Conservation (phyloP, 225 moss, liverwort and hornwort genomes). For the Asterella californica region DNA sequence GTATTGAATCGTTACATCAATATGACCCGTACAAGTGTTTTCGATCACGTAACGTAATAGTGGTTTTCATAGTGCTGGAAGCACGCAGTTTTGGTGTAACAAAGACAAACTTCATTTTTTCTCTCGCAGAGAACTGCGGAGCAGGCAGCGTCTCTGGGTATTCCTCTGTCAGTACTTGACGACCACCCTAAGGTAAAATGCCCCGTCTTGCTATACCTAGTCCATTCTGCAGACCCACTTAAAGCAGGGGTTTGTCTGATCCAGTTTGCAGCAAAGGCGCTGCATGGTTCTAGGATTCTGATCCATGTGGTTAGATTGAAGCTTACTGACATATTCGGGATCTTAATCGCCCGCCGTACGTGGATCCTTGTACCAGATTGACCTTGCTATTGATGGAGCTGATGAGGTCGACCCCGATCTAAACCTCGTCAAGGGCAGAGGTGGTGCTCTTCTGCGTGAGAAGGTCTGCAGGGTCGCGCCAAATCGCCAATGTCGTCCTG, state of each 20-base stretch:
- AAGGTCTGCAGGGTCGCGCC: conserved; percentile 40
- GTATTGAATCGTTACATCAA: too few species aligned
- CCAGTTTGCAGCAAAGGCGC: neutral
- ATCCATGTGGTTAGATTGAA: neutral
- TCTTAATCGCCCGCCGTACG: too few species aligned
- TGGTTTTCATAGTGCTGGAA: neutral
- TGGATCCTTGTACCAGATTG: conserved; percentile 49
- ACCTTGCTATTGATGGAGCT: conserved; percentile 80
- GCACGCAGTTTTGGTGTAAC: neutral
- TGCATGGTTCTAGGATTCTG: neutral
- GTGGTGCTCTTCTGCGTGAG: conserved; percentile 83
- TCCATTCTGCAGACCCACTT: neutral
- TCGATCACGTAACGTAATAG: neutral
- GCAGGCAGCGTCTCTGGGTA: conserved; percentile 91
- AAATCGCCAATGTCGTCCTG: too few species aligned
- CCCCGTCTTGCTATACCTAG: neutral
- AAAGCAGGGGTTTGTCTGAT: neutral
- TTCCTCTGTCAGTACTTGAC: conserved; percentile 86
- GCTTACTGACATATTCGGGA: neutral
- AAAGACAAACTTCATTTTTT: neutral
- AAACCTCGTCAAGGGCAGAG: conserved; percentile 85
- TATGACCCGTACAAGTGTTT: too few species aligned
- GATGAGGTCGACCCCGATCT: conserved; percentile 91
- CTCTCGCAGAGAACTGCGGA: conserved; percentile 78
- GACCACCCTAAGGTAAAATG: conserved; percentile 91